Conservation (phyloP, 2,329 filamentous ascomycete species). For the Aspergillus transmontanensis region DNA sequence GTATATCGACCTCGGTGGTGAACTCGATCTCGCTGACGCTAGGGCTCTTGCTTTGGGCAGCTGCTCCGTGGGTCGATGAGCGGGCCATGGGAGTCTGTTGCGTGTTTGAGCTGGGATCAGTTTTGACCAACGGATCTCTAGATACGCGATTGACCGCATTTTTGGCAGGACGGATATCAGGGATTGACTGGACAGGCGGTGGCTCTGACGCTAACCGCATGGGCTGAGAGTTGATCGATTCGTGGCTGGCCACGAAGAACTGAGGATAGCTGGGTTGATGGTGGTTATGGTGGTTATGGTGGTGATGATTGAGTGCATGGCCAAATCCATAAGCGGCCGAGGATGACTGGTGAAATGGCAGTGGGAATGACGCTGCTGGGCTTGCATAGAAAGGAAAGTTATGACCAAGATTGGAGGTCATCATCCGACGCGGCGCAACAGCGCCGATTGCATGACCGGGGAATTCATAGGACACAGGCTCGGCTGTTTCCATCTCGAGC, state of each 20-base stretch:
- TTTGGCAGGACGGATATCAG: constrained; percentile 41
- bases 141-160: constrained; percentile 36
- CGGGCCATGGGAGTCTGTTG: constrained; percentile 11
- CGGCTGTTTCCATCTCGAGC: constrained; percentile 42
- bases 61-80: constrained; percentile 8
- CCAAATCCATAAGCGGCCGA: constrained; percentile 34
- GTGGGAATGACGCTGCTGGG: constrained; percentile 38
- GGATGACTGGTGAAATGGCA: constrained; percentile 38
- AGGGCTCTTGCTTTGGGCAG: constrained; percentile 44
- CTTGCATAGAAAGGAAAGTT: constrained; percentile 42
- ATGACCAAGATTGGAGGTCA: constrained; percentile 37
- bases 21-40: constrained; percentile 62
- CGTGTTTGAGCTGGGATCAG: constrained; percentile 7
- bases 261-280: constrained; percentile 35
- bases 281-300: constrained; percentile 22
- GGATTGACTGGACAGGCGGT: constrained; percentile 36
- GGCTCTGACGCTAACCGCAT: constrained; percentile 34
- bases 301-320: constrained; percentile 33
- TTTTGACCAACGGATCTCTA: constrained; percentile 23
- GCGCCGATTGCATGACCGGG: constrained; percentile 40
- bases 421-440: constrained; percentile 40
- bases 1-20: constrained; percentile 78
- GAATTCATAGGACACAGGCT: constrained; percentile 45
- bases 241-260: constrained; percentile 37
- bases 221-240: constrained; percentile 27